Base-by-base conservation (phyloP, 768 basidiomycete species). In the Tricholoma flavovirens region DNA sequence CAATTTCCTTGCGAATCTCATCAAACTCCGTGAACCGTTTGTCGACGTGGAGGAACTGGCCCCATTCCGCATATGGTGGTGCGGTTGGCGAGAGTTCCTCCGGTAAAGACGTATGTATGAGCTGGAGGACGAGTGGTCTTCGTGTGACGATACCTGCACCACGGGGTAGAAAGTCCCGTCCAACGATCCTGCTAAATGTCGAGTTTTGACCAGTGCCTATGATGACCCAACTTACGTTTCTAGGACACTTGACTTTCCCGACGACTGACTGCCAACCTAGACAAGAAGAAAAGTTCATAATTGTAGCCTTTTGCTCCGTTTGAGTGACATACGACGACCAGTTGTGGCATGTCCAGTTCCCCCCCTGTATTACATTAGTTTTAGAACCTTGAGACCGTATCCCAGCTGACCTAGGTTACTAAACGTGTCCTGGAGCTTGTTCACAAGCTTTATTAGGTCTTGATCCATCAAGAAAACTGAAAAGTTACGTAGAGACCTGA, bases 131-230 rank as follows among this genome's bases (percentile, higher is more conserved):
- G 55, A 99, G 86, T 2, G 97, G 97, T 60, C 97, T 82, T 54
- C 97, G 84, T 24, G 97, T 99, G 42, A 99, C 95, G 58, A 99
- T 99, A 49, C 97, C 97, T 66, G 85, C 83, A 12, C 92, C 91
- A 52, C 90, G 84, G 35, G 90, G 88, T 56, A 93, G 84, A 67
- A 92, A 93, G 72, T 93, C 91, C 57, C 89, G 83, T 53, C 97
- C 97, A 59, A 99, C 97, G 64, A 98, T 97, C 24, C 93, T 92
- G 62, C 57, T 36, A 43, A 50, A 21, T 53, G 45, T 56, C n/a
- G 54, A 35, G 30, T 38, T 2, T 35, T 15, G 15, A 12, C 26
- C 21, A 60, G 52, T 62, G 59, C 59, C 46, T 51, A 56, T 51
- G 49, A 60, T 48, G 29, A n/a, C 61, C 55, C 8, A 45, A 79